phyloP scores from a whole-genome alignment of 495 filamentous ascomycete genomes.

The Neurospora terricola region DNA sequence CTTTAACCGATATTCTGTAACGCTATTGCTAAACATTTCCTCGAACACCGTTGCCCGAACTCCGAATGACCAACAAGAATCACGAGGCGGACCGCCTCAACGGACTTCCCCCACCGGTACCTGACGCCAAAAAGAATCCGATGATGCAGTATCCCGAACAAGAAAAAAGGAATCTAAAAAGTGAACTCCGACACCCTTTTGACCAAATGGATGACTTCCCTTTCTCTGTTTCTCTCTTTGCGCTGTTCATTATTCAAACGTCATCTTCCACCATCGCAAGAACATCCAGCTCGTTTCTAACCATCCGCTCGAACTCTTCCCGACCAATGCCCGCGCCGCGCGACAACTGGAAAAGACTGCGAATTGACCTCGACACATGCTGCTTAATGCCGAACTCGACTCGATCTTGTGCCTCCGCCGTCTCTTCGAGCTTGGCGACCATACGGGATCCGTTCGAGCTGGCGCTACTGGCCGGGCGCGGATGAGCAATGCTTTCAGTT shows the following conservation, averaged over 20 bases:
- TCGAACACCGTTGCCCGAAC: not conserved
- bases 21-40: not conserved
- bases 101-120: not conserved
- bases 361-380: conserved; percentile 79
- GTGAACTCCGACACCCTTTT: not conserved
- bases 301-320: conserved; percentile 71
- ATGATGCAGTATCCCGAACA: not conserved
- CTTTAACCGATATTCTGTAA: not conserved
- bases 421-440: conserved; percentile 56
- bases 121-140: not conserved
- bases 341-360: conserved; percentile 78
- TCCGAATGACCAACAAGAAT: not conserved
- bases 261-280: conserved; percentile 67
- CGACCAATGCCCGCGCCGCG: conserved; percentile 70
- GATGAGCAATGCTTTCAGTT: conserved; percentile 26
- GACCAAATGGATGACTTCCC: not conserved
- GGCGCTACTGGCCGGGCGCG: conserved; percentile 43
- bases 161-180: not conserved
- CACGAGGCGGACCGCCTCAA: not conserved
- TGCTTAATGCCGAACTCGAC: conserved; percentile 77
- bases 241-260: conserved; percentile 9
- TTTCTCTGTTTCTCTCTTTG: not conserved
- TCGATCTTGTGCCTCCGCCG: conserved; percentile 52
- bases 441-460: conserved; percentile 43
- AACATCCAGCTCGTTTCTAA: conserved; percentile 71